Base-by-base conservation (phyloP, 805 yeast genomes). In the Kuraishia hungarica region DNA sequence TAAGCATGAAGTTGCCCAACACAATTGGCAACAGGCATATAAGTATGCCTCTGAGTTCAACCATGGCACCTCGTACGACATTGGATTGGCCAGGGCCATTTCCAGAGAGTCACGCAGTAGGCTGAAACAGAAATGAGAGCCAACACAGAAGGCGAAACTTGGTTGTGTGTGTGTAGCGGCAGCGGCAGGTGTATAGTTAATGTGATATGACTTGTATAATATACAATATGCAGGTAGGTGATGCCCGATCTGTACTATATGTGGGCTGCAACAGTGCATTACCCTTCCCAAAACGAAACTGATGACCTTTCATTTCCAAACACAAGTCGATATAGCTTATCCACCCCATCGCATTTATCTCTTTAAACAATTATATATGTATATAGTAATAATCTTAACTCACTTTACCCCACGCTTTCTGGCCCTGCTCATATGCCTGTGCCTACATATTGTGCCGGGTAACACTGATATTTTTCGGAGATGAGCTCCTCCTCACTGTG, bases 51-150 rank as follows among this genome's bases (percentile, higher is more conserved):
- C 81, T 54, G 88, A 84, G 55, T 76, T 90, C 60, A 77, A 80
- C 4, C 79, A 76, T 54, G 96, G 93, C 28, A 80, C 87, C n/a
- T 86, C 91, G 13, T 89, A 84, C 55, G 96, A 88, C 63, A 82
- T 91, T 20, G 97, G 91, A 62, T 97, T 91, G 66, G 97, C 97
- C 0, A 73, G 97, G 49, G 77, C 86, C 0, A 86, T 92, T 35
- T 89, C 93, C 0, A 76, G 91, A 62, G 93, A 87, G 58, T 90
- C 94, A 15, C 70, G 90, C 57, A 78, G 76, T 62, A 75, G 82
- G 55, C 70, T 83, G 71, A 49, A 48, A 20, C 24, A 49, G 21
- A 23, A 49, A 49, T 49, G 22, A 23, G 7, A 49, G 3, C 8
- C n/a, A 35, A 35, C 6, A 28, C 35, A 10, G 43, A 13, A 4